Base-by-base conservation (phyloP, 305 asterid genomes). In the Rubia balearica region DNA sequence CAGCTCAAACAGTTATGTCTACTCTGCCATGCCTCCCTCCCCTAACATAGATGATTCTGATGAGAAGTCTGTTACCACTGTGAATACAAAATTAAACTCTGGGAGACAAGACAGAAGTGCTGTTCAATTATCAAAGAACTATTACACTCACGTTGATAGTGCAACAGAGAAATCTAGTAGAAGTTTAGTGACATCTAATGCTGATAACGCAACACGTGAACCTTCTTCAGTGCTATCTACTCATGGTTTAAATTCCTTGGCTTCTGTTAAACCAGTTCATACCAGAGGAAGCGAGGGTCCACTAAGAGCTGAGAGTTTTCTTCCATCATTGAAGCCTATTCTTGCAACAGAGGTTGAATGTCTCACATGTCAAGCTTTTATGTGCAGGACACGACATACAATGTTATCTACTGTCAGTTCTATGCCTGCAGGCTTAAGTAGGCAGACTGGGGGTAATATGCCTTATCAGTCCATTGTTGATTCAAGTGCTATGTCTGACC, bases 291-390 rank as follows among this genome's bases (percentile, higher is more conserved):
- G 81, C 61, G 88, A 77, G 43, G 89, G 82, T 75, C 81, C 83
- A 38, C 78, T 65, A 73, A 82, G 84, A 77, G 86, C 83, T 68
- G 92, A 84, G 74, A 88, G 74, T 78, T 75, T 79, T 78, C 81
- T 80, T 73, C 86, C 86, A 81, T 83, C 92, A 21, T 72, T 84
- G 70, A 92, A 83, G 76, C 86, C 90, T 73, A 86, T 83, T 75
- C 90, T 92, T 74, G 96, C 99, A 56, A 88, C 96, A 75, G 96
- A 89, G 78, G 74, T 89, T 76, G 98, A 95, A 80, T 92, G 99
- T 82, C 86, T 92, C 71, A 75, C 74, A 83, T 90, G 92, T 81
- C 99, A 95, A 83, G 89, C 92, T 79, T 90, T 89, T 84, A 92
- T 95, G 98, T 92, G 99, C 76, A 89, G 88, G 85, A 81, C 89